Base-by-base conservation (phyloP, 1,284 basidiomycete genomes). In the Fomitopsis schrenkii region DNA sequence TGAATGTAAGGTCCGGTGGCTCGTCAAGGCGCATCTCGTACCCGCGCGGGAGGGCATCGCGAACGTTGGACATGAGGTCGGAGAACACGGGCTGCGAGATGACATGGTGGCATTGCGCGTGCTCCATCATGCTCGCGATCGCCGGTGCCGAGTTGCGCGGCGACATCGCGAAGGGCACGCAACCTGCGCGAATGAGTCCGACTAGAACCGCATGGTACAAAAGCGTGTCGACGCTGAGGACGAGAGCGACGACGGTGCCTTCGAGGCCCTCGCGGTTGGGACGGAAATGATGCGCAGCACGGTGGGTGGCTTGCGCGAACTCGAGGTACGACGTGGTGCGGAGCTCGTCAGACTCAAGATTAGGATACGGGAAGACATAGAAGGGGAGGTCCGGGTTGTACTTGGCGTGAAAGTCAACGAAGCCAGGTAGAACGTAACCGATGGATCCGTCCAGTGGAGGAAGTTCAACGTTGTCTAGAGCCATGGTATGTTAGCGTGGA, bases 111-210 rank as follows among this genome's bases (percentile, higher is more conserved):
- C 64, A 63, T 2, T 61, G 45, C 19, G 67, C 67, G 61, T 63
- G 66, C 54, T 62, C 46, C 41, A 75, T 58, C 54, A 76, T 66
- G 55, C 70, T 70, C 28, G 69, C 70, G 8, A 75, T 63, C 5
- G 71, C 74, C 12, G 66, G 55, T n/a, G 71, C 62, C 0, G 74
- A 72, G 63, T 75, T 76, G n/a, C 72, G 64, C 17, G 72, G 70
- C 10, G 74, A 75, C 60, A 75, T 68, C 5, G 66, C 68, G 59
- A 76, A 74, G 3, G 77, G 75, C 12, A 77, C 64, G 12, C 71
- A 59, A 4, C 75, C 76, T 5, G 74, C 74, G 44, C 64, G 62
- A 22, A 72, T 66, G 36, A 76, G 64, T 2, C 75, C 76, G 0
- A 70, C 58, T 0, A 71, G 56, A 2, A 73, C 62, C 1, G 74